Percentiles rank a stretch among this genome's conserved stretches.
phyloP scores from a whole-genome alignment of 148 eudicot species.

The Amaranthus palmeri region DNA sequence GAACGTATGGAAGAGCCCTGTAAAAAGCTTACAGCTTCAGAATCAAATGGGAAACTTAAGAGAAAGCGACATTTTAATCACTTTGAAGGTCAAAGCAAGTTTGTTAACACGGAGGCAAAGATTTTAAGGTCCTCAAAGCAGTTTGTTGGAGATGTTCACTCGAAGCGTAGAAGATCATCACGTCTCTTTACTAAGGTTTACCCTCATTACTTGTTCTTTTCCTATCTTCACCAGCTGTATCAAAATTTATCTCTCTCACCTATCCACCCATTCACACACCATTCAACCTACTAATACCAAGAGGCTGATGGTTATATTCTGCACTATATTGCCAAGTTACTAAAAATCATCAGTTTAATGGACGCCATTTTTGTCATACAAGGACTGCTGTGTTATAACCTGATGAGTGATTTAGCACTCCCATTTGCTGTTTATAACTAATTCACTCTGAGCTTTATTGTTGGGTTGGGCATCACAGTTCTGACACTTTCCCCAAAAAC shows the following conservation, averaged over 20 bases:
- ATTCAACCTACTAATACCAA: neutral
- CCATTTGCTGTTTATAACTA: neutral
- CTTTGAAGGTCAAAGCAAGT: conserved; percentile 18
- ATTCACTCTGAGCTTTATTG: neutral
- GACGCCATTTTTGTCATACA: neutral
- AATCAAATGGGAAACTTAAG: conserved; percentile 19
- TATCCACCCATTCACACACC: neutral
- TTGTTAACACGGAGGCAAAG: conserved; percentile 21
- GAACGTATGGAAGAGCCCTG: conserved; percentile 15
- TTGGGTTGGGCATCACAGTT: neutral
- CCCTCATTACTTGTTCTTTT: conserved; percentile 1
- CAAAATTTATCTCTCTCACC: neutral
- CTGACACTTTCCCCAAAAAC: neutral
- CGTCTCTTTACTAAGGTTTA: conserved; percentile 37
- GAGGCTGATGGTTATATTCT: neutral
- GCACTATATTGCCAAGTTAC: neutral
- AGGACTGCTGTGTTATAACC: neutral
- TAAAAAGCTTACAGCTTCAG: conserved; percentile 16
- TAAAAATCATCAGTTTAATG: neutral
- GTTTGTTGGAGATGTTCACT: conserved; percentile 25
- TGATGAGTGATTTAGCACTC: neutral
- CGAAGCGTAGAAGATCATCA: conserved; percentile 35
- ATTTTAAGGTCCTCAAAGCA: conserved; percentile 29
- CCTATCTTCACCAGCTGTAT: neutral
- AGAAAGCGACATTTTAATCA: conserved; percentile 24